Base-by-base conservation (phyloP, 768 basidiomycete genomes). In the Chlorophyllum brunneum region DNA sequence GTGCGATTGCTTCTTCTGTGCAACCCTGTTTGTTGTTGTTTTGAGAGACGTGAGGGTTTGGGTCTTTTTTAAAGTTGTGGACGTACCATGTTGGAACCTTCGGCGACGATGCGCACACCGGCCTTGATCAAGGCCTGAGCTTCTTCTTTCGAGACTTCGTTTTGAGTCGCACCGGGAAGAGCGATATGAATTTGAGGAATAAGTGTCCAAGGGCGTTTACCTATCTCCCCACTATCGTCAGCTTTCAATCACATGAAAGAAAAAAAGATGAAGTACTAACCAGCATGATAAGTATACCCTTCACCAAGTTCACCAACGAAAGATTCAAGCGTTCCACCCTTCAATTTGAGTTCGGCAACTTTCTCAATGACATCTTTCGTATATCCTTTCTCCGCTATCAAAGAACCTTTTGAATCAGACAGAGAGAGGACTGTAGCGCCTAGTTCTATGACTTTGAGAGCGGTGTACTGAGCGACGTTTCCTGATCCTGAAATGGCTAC, bases 401-500 rank as follows among this genome's bases (percentile, higher is more conserved):
- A 70, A 13, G 83, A 70, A 48, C 87, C 87, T 64, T 81, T 81
- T 51, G 86, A 88, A 72, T 89, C 87, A 63, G 84, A 86, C 55
- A 89, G 77, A 16, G 85, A 82, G 62, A 85, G 67, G 51, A 87
- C 85, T 56, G 73, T 80, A 42, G 78, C 86, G 46, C 86, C 87
- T 63, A 88, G 82, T 67, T 85, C 84, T 67, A 89, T 78, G 57
- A 86, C 81, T 67, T 88, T 87, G 67, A 86, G 75, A 0, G 87
- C 87, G 47, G 86, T 86, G 72, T 72, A 87, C 59, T 82, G 85
- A 31, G 86, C 81, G 61, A 89, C 87, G 68, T 89, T 89, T 22
- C 86, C 87, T 20, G 85, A 78, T 51, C 87, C 80, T 29, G 79
- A 81, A 63, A 82, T 76, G 45, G 77, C 77, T 50, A 82, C 81